Percentiles rank a stretch among this genome's conserved stretches.
These are phyloP conservation scores for Eimeria maxima DNA, from an alignment of 169 alveolate species.

Conservation along the genomic window DNA sequence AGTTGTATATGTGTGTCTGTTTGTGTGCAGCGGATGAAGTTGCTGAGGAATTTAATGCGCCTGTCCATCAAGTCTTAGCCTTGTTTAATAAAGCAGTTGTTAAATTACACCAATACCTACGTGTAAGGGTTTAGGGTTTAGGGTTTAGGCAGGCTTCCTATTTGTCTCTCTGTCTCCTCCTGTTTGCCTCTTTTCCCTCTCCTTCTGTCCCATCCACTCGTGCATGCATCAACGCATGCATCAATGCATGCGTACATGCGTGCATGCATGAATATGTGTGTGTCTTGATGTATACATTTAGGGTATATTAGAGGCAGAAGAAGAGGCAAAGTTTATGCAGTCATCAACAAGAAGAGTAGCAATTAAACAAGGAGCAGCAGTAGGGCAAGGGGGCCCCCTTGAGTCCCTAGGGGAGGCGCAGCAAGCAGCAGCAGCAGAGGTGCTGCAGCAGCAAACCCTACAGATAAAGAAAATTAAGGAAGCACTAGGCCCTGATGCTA, in stretches of 20 bases:
- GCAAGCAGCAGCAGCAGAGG: slow-evolving; percentile 71
- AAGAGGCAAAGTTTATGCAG: neutral
- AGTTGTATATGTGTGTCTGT: neutral
- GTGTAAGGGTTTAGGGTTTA: slow-evolving; percentile 58
- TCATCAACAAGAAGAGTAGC: slow-evolving; percentile 46
- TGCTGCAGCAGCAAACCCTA: slow-evolving; percentile 62
- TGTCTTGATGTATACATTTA: neutral
- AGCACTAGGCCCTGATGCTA: slow-evolving; percentile 71
- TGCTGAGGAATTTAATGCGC: slow-evolving; percentile 84
- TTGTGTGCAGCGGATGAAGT: slow-evolving; percentile 69
- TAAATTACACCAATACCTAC: slow-evolving; percentile 56
- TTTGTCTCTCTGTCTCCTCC: neutral
- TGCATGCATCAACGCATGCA: too few relatives aligned
- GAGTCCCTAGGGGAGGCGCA: slow-evolving; percentile 78
- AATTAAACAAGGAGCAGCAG: slow-evolving; percentile 58
- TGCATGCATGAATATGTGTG: neutral
- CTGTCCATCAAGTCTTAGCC: slow-evolving; percentile 85
- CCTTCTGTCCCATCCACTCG: neutral
- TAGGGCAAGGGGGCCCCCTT: slow-evolving; percentile 50
- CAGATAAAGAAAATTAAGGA: slow-evolving; percentile 72
- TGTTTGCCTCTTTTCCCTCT: neutral
- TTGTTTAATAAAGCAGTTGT: slow-evolving; percentile 85
- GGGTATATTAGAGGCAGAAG: slow-evolving; percentile 61
- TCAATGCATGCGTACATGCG: neutral
- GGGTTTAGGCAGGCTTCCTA: neutral